Base-by-base conservation (phyloP, 208 protist genomes). In the Lotmaria passim region DNA sequence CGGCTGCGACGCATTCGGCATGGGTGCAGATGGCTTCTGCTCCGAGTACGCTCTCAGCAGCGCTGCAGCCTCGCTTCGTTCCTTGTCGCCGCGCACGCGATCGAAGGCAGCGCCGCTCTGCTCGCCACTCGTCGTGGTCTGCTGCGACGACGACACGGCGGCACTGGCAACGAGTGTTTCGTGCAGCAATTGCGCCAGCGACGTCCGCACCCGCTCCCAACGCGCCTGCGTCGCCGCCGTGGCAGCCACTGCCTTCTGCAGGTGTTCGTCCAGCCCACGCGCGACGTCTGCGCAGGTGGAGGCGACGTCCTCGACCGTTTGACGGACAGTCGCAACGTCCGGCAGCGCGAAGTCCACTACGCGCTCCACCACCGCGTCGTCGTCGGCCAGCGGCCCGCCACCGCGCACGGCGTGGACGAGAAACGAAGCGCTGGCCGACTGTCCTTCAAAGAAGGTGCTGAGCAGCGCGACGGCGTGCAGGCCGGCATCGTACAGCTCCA, bases 301-400 rank as follows among this genome's bases (percentile, higher is more conserved):
- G 12, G 41, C 57, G 11, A 51, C 36, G 3, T 52, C 55, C 17
- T 21, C 47, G 28, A 65, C n/a, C 1, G n/a, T 26, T 2, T 65
- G 43, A 2, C 21, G 55, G 55, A 71, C 30, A 62, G 44, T 15
- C n/a, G 48, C 55, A 24, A 8, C 71, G 36, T 77, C 74, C 17
- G 52, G 59, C 47, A 50, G 41, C n/a, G 73, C 57, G 28, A 83
- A 50, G 39, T 87, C 82, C 19, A 83, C 33, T 19, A 82, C 71
- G 14, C 75, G 70, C 21, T 75, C 57, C 65, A 88, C 48, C 38
- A 62, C 67, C 23, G 69, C 43, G n/a, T 70, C 61, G 57, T 82
- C 70, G 19, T n/a, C n/a, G n/a, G n/a, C n/a, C n/a, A 88, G 56
- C n/a, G 65, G 48, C 0, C 62, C 65, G 51, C 65, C 71, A 12